Conservation (phyloP, 495 filamentous ascomycete genomes). For the Penicillium steckii region DNA sequence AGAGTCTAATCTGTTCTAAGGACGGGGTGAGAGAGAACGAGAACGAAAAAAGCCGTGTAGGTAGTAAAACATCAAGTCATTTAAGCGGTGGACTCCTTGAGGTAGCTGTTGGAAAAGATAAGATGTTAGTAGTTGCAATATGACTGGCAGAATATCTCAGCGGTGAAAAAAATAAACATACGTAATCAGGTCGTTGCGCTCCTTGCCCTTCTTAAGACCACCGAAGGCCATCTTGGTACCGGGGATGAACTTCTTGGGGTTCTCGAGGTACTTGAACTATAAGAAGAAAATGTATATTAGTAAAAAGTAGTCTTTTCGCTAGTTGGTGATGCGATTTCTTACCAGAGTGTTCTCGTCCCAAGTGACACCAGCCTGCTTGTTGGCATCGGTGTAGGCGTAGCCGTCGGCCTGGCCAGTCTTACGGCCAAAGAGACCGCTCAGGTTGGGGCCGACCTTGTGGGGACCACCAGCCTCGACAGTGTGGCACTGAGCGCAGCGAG, state of each 20-base stretch:
- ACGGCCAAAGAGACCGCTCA: conserved; percentile 96
- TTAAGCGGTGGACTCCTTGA: conserved; percentile 65
- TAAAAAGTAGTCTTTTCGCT: neutral
- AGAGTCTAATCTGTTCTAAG: conserved; percentile 23
- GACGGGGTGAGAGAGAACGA: conserved; percentile 26
- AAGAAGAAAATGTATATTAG: conserved; percentile 12
- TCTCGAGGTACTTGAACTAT: conserved; percentile 85
- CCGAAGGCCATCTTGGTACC: conserved; percentile 99
- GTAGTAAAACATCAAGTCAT: conserved; percentile 29
- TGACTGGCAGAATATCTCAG: too few species aligned
- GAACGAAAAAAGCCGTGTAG: conserved; percentile 17
- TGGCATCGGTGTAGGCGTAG: conserved; percentile 98
- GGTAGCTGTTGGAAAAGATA: conserved; percentile 54
- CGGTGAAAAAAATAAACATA: conserved; percentile 46
- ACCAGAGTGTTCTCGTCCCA: conserved; percentile 91
- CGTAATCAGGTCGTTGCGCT: conserved; percentile 99
- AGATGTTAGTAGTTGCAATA: neutral
- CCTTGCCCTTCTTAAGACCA: conserved; percentile 99
- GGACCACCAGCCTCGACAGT: conserved; percentile 80
- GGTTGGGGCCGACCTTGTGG: conserved; percentile 97
- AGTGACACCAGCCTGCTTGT: conserved; percentile 90
- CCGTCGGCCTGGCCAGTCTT: conserved; percentile 88
- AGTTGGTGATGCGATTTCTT: conserved; percentile 30
- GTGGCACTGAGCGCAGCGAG: conserved; percentile 98
- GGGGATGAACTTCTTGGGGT: conserved; percentile 95